Conservation (phyloP, 345 rosid species). For the Citrus unshiu region DNA sequence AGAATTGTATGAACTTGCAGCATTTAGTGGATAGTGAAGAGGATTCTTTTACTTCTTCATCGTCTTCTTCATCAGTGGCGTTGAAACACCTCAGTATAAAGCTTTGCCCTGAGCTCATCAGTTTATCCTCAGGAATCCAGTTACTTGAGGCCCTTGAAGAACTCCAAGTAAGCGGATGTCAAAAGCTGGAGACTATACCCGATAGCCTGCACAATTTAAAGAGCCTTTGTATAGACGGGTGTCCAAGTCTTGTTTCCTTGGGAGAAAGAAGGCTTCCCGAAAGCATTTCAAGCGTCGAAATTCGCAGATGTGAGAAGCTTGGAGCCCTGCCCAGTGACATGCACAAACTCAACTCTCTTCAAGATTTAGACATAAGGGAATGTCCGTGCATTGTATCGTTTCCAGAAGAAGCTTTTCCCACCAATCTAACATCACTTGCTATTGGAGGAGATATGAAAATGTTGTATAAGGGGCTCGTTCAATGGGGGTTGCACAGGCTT, state of each 20-base stretch:
- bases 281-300: background rate
- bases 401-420: background rate
- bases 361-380: background rate
- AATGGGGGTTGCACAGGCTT: background rate
- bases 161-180: background rate
- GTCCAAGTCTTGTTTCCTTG: background rate
- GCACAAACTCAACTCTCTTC: background rate
- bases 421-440: background rate
- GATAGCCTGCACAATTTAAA: background rate
- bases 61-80: background rate
- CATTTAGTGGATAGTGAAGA: background rate
- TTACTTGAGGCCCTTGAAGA: background rate
- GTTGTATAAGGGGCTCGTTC: background rate
- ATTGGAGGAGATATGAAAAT: background rate
- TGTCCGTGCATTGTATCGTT: background rate
- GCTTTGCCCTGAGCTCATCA: slow-evolving; percentile 5
- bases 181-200: background rate
- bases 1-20: background rate
- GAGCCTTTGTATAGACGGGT: background rate
- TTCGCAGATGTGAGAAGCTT: background rate
- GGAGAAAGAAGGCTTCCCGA: background rate
- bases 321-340: background rate
- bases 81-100: background rate
- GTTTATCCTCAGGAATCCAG: background rate
- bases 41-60: background rate